Evolutionary conservation across 2,329 filamentous ascomycete genomes (phyloP), one percentile per base, ranked within the genome.

Genomic region (Phialocephala subalpina): DNA sequence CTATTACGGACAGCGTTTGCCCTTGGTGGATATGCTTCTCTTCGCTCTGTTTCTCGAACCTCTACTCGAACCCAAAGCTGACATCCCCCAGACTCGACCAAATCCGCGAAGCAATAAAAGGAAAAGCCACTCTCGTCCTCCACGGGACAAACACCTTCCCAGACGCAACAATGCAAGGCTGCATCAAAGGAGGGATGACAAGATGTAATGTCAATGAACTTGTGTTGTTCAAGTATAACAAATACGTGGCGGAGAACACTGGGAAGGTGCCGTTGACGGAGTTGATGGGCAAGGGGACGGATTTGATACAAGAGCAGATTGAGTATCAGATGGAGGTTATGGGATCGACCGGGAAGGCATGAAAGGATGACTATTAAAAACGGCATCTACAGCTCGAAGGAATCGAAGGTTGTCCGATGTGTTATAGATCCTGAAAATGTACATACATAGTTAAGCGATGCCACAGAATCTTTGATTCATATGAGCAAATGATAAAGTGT

Each of bases 171-270:
- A 83, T 86, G 80, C 75, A 78, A 70, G 70, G 77, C 60, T 88
- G 86, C 70, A 86, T 88, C 69, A 73, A 75, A 25, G 78, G 79
- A 16, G 85, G 86, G 0, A 80, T 84, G n/a, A 78, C 81, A 27
- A 87, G 87, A 74, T 77, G 87, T 66, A 89, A 88, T 67, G 84
- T 88, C 1, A 88, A 89, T 69, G 86, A 86, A 73, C 70, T 87
- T 18, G 78, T 87, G 8, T 72, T 87, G n/a, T 80, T 84, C 58
- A 80, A 80, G 14, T 85, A 83, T 59, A 79, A 82, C n/a, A 77
- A 78, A 36, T 78, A 81, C 65, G 66, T 85, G 29, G 74, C 77
- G 55, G 73, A 78, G 55, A 77, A 81, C 49, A 79, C 79, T 8
- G 74, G 77, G 59, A 76, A 74, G 62, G 59, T 73, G 72, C 67